phyloP scores from a whole-genome alignment of 352 stramenopile species.

The Globisporangium takayamanum region DNA sequence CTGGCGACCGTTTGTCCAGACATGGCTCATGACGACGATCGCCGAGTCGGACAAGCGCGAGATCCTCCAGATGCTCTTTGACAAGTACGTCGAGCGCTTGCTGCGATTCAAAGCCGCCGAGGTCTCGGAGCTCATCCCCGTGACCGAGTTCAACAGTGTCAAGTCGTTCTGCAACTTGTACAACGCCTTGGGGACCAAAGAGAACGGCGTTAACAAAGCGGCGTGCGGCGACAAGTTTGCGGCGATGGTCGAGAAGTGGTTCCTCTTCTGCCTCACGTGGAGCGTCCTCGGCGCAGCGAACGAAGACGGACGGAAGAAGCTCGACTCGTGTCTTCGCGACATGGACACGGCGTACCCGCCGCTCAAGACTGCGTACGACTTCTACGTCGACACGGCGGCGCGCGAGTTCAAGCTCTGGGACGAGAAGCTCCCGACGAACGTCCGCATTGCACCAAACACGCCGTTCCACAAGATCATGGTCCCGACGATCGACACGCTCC shows the following conservation, averaged over 20 bases:
- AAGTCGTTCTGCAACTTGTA: conserved; percentile 86
- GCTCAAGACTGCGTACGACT: conserved; percentile 91
- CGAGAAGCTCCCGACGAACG: conserved; percentile 71
- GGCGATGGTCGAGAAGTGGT: conserved; percentile 73
- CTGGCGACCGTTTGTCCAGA: conserved; percentile 73
- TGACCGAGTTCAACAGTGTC: conserved; percentile 77
- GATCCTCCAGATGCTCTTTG: conserved; percentile 57
- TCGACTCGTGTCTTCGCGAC: conserved; percentile 86
- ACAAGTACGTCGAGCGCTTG: conserved; percentile 80
- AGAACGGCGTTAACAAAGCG: conserved; percentile 66
- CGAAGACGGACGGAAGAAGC: conserved; percentile 77
- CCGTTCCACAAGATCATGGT: conserved; percentile 87
- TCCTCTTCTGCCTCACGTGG: conserved; percentile 84
- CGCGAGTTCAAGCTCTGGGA: conserved; percentile 83
- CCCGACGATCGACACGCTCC: conserved; percentile 78
- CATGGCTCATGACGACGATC: conserved; percentile 68
- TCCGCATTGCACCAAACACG: conserved; percentile 60
- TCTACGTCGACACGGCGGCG: conserved; percentile 80
- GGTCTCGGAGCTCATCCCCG: conserved; percentile 67
- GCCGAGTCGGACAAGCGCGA: conserved; percentile 54
- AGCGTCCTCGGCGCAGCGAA: conserved; percentile 82
- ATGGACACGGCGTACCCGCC: conserved; percentile 91
- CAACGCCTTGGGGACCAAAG: conserved; percentile 57
- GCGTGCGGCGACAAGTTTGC: conserved; percentile 63
- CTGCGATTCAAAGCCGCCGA: conserved; percentile 59